Percentiles rank a stretch among this genome's conserved stretches.
phyloP scores from a whole-genome alignment of 176 grass and related monocot genomes.

The Miscanthus lutarioriparius region DNA sequence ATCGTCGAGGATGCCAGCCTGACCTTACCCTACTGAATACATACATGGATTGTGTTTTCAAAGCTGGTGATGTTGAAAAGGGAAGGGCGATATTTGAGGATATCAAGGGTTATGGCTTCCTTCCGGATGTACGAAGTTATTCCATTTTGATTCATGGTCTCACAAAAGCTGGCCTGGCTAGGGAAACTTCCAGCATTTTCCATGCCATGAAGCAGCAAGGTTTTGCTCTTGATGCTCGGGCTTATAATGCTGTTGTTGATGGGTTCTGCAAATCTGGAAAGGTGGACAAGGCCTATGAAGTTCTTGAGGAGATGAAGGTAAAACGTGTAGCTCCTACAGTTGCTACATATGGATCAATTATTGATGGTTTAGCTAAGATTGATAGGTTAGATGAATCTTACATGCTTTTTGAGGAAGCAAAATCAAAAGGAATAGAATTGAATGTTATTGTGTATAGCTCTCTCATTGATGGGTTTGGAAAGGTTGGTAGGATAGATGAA shows the following conservation, averaged over 20 bases:
- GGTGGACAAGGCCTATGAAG: slow-evolving; percentile 86
- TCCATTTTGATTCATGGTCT: slow-evolving; percentile 97
- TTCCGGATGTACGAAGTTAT: slow-evolving; percentile 79
- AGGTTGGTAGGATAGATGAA: slow-evolving; percentile 96
- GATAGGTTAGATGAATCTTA: slow-evolving; percentile 96
- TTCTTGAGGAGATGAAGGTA: slow-evolving; percentile 89
- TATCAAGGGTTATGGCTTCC: slow-evolving; percentile 59
- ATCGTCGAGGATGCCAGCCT: slow-evolving; percentile 58
- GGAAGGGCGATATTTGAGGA: slow-evolving; percentile 77
- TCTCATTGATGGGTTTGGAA: slow-evolving; percentile 94
- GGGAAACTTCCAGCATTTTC: slow-evolving; percentile 89
- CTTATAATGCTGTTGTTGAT: slow-evolving; percentile 86
- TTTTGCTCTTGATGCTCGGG: slow-evolving; percentile 70
- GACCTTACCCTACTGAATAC: slow-evolving; percentile 92
- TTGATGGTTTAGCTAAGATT: slow-evolving; percentile 95
- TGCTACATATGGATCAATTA: slow-evolving; percentile 82
- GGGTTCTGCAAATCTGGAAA: slow-evolving; percentile 96
- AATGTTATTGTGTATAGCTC: slow-evolving; percentile 94
- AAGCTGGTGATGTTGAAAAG: slow-evolving; percentile 76
- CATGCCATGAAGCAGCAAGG: slow-evolving; percentile 89
- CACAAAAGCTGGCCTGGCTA: slow-evolving; percentile 84
- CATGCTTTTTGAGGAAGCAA: slow-evolving; percentile 98
- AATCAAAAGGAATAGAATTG: slow-evolving; percentile 66
- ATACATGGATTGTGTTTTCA: slow-evolving; percentile 95
- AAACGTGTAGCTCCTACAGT: slow-evolving; percentile 66